Evolutionary conservation across 2,329 filamentous ascomycete genomes (phyloP).

Genomic region (Didymella exigua): DNA sequence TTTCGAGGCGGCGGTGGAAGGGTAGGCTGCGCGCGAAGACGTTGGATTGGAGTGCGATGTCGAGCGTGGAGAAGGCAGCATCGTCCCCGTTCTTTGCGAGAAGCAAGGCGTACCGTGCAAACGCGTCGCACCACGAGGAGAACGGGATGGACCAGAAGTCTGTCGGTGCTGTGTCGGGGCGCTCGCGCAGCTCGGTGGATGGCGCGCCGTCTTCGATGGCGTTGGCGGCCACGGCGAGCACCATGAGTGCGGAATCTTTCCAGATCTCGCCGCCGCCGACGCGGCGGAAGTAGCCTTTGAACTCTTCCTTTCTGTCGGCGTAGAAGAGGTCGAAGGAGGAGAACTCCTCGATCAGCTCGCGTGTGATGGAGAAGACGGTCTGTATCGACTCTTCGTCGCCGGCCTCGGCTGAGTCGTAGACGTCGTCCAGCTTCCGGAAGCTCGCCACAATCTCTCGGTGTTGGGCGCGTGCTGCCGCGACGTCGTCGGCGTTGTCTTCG

Average conservation of each 20-base stretch:
- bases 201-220: constrained; percentile 41
- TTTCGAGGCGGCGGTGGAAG: constrained; percentile 73
- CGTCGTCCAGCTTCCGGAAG: constrained; percentile 54
- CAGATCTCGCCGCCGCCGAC: constrained; percentile 40
- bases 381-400: constrained; percentile 58
- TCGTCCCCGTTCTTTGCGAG: constrained; percentile 71
- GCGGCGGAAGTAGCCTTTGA: constrained; percentile 45
- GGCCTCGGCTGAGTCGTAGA: constrained; percentile 50
- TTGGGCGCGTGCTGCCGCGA: constrained; percentile 48
- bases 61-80: constrained; percentile 79
- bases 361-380: constrained; percentile 65
- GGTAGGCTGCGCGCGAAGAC: constrained; percentile 76
- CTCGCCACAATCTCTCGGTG: constrained; percentile 49
- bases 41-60: constrained; percentile 77
- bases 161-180: constrained; percentile 49
- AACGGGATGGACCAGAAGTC: constrained; percentile 81
- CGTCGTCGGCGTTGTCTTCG: constrained; percentile 44
- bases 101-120: constrained; percentile 82
- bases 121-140: constrained; percentile 84
- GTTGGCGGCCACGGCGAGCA: constrained; percentile 43
- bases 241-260: constrained; percentile 44
- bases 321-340: constrained; percentile 65
- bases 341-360: constrained; percentile 65
- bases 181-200: constrained; percentile 36
- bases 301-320: constrained; percentile 53